Evolutionary conservation across 352 stramenopile genomes (phyloP).

Genomic region (Phytophthora hybrid): DNA sequence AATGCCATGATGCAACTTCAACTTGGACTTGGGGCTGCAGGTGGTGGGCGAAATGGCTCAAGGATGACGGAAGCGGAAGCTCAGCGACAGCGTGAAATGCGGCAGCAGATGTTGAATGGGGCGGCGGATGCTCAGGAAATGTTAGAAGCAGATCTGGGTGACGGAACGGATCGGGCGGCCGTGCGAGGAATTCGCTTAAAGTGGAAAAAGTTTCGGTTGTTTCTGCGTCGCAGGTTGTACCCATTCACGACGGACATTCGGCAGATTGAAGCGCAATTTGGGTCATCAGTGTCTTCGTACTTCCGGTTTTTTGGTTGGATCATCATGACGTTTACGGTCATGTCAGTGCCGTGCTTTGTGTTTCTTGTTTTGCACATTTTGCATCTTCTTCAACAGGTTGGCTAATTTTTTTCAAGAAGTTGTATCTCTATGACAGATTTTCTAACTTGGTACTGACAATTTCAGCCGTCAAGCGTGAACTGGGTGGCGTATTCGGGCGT

Average conservation of each 20-base stretch:
- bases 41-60: conserved; percentile 3
- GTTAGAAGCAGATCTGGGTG: conserved; percentile 47
- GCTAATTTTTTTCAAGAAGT: too few species aligned
- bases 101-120: conserved; percentile 64
- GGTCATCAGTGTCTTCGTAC: conserved; percentile 81
- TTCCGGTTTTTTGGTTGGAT: conserved; percentile 86
- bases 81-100: conserved; percentile 55
- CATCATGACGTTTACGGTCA: conserved; percentile 71
- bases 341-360: conserved; percentile 61
- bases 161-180: conserved; percentile 11
- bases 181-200: conserved; percentile 37
- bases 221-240: conserved; percentile 46
- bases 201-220: conserved; percentile 43
- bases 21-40: conserved; percentile 24
- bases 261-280: conserved; percentile 85
- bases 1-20: conserved; percentile 38
- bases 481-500: conserved; percentile 59
- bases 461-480: conserved; percentile 16
- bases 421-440: background rate
- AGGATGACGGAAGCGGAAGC: conserved; percentile 45
- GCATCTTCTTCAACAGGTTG: conserved; percentile 34
- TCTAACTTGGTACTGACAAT: background rate
- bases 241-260: conserved; percentile 73
- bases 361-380: conserved; percentile 65
- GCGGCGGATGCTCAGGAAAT: conserved; percentile 69